phyloP scores from a whole-genome alignment of 345 rosid genomes.

The Reutealis trisperma region DNA sequence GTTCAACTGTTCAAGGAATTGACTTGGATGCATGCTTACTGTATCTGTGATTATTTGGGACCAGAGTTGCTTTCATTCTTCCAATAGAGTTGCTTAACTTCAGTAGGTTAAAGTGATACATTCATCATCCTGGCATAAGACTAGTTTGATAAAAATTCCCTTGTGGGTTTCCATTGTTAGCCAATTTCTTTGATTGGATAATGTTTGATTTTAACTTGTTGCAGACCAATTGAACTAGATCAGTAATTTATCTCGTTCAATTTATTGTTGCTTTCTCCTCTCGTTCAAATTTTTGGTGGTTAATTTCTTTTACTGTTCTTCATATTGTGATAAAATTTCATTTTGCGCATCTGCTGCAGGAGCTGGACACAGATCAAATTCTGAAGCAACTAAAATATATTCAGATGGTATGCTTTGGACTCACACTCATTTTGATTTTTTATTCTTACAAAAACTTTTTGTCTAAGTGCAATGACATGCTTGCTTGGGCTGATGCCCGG shows the following conservation, averaged over 20 bases:
- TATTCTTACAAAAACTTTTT: neutral
- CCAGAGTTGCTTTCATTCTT: neutral
- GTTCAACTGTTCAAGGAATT: neutral
- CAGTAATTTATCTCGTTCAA: neutral
- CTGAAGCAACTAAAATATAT: constrained; percentile 75
- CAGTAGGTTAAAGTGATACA: neutral
- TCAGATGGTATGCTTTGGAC: constrained; percentile 52
- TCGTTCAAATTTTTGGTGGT: neutral
- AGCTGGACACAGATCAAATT: constrained; percentile 78
- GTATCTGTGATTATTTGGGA: neutral
- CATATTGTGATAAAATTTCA: constrained; percentile 9
- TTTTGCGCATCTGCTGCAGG: constrained; percentile 47
- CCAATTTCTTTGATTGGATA: neutral
- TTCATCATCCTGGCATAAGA: neutral
- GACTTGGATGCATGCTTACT: neutral
- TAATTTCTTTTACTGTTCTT: neutral
- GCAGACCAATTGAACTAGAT: neutral
- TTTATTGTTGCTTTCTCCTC: neutral
- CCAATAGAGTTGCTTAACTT: neutral
- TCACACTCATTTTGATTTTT: neutral
- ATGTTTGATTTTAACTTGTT: neutral
- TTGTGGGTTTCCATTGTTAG: neutral
- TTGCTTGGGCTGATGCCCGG: neutral
- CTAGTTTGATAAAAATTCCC: neutral
- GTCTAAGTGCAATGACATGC: neutral